Percentiles rank a stretch among this genome's conserved stretches.
Evolutionary conservation across 2,329 filamentous ascomycete genomes (phyloP).

Genomic region (Rhynchosporium secalis): DNA sequence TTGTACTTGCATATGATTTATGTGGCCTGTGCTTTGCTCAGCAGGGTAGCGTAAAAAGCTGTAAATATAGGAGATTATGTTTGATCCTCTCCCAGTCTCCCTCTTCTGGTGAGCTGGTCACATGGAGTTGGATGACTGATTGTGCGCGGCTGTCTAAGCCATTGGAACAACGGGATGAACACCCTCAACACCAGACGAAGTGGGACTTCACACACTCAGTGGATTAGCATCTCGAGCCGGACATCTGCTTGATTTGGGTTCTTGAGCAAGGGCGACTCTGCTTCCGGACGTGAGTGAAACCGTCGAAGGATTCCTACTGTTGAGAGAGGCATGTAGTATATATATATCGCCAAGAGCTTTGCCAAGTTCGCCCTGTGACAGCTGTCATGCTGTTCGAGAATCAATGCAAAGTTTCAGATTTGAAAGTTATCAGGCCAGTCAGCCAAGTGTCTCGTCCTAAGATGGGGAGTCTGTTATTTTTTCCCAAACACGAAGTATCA

Average conservation of each 20-base stretch:
- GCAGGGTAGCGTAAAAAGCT: too few species aligned
- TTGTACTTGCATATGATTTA: too few species aligned
- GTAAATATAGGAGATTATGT: too few species aligned
- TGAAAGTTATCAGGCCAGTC: not conserved
- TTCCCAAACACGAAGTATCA: conserved; percentile 3
- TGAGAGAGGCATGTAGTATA: not conserved
- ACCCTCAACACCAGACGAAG: too few species aligned
- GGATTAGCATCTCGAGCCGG: not conserved
- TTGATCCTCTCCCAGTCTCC: too few species aligned
- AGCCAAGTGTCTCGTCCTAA: not conserved
- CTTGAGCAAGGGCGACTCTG: not conserved
- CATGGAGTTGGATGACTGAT: too few species aligned
- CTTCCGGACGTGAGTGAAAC: not conserved
- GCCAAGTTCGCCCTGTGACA: conserved; percentile 8
- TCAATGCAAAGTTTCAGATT: conserved; percentile 7
- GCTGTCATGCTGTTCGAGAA: not conserved
- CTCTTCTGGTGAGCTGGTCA: too few species aligned
- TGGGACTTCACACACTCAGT: not conserved
- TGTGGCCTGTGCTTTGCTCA: too few species aligned
- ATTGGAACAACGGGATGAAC: too few species aligned
- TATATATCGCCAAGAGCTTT: not conserved
- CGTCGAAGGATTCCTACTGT: not conserved
- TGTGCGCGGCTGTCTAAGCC: too few species aligned
- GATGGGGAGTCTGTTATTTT: conserved; percentile 5
- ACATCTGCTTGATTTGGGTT: not conserved